Conservation (phyloP, 805 yeast genomes). For the Isabelozyma pseudorhagii region DNA sequence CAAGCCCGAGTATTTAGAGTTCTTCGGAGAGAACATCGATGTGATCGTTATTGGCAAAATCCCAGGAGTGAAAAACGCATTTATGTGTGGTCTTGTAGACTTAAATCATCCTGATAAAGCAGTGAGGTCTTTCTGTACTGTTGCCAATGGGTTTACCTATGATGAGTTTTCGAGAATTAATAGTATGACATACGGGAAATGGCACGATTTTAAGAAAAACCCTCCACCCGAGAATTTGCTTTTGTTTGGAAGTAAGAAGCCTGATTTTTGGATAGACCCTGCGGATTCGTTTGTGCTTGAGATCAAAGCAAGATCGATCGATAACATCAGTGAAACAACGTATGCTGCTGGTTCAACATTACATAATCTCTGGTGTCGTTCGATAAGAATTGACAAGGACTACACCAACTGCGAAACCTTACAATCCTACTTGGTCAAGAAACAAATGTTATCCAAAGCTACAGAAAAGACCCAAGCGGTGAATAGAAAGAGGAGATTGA, state of each 20-base stretch:
- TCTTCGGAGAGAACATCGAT: constrained; percentile 85
- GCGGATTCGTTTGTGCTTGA: constrained; percentile 74
- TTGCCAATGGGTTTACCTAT: constrained; percentile 79
- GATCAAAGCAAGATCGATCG: constrained; percentile 76
- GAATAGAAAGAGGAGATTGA: constrained; percentile 20
- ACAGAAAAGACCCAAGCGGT: constrained; percentile 25
- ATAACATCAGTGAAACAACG: constrained; percentile 37
- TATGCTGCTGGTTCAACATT: constrained; percentile 70
- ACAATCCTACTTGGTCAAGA: constrained; percentile 47
- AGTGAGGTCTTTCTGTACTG: constrained; percentile 58
- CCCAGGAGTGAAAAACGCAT: constrained; percentile 68
- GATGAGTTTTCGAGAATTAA: constrained; percentile 61
- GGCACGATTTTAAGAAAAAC: constrained; percentile 45
- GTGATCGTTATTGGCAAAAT: constrained; percentile 74
- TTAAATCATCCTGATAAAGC: constrained; percentile 32
- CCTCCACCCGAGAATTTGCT: constrained; percentile 41
- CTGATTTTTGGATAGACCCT: constrained; percentile 80
- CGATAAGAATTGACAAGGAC: constrained; percentile 66
- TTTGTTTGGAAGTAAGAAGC: constrained; percentile 58
- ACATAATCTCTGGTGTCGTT: constrained; percentile 70
- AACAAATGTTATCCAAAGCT: constrained; percentile 20
- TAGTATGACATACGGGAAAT: constrained; percentile 53
- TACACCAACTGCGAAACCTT: constrained; percentile 54
- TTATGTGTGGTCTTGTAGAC: constrained; percentile 67
- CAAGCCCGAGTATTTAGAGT: constrained; percentile 86